Conservation (phyloP, 1,139 yeast species). For the Candida sp. region DNA sequence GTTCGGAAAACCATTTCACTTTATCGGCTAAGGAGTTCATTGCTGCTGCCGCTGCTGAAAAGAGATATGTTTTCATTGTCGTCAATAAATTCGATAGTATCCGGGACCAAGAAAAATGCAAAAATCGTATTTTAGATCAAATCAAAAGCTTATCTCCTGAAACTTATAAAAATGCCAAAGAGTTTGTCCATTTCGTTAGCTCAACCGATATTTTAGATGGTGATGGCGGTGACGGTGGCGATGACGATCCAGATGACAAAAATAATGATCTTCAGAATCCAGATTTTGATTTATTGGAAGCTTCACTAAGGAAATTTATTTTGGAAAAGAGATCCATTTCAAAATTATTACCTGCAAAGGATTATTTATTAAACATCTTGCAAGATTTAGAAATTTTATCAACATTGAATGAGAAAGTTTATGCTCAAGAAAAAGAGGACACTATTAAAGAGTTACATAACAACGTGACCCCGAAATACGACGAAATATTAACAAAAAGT, state of each 20-base stretch:
- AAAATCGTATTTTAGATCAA: conserved; percentile 74
- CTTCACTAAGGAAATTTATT: conserved; percentile 80
- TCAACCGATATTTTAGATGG: conserved; percentile 45
- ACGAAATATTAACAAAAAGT: conserved; percentile 50
- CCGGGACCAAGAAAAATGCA: conserved; percentile 75
- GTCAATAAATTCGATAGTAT: conserved; percentile 90
- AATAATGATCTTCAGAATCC: conserved; percentile 33
- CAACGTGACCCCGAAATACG: conserved; percentile 62
- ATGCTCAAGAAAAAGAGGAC: conserved; percentile 42
- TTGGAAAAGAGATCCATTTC: conserved; percentile 87
- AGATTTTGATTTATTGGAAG: conserved; percentile 81
- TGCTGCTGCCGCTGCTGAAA: conserved; percentile 86
- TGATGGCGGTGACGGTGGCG: conserved; percentile 24
- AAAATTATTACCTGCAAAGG: conserved; percentile 90
- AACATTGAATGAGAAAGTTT: conserved; percentile 55
- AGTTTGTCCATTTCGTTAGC: conserved; percentile 93
- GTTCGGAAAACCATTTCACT: conserved; percentile 95
- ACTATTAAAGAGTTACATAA: conserved; percentile 45
- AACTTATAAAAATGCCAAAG: conserved; percentile 79
- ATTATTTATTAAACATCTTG: conserved; percentile 67
- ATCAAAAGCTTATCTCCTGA: conserved; percentile 89
- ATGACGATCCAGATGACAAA: conserved; percentile 25
- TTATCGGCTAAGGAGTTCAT: conserved; percentile 93
- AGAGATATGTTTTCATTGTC: conserved; percentile 88
- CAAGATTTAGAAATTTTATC: conserved; percentile 64